These are phyloP conservation scores for Aspergillus funiculosus DNA, from an alignment of 495 filamentous ascomycete genomes.

Conservation along the genomic window DNA sequence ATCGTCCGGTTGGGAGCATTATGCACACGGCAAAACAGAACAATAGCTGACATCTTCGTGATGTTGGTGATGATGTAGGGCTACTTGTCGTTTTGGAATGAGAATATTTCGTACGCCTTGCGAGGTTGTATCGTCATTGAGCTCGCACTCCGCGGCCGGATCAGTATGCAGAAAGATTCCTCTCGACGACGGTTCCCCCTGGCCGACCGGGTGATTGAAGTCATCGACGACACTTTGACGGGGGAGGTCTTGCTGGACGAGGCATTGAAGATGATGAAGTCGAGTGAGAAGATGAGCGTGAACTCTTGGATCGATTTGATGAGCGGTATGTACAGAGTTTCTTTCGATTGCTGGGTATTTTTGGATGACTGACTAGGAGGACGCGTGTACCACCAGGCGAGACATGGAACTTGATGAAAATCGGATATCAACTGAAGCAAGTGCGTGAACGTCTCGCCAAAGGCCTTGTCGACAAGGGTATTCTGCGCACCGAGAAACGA, in stretches of 20 bases:
- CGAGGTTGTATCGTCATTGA: slow-evolving; percentile 98
- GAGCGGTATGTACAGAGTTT: slow-evolving; percentile 63
- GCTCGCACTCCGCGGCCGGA: slow-evolving; percentile 87
- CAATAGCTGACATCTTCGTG: slow-evolving; percentile 20
- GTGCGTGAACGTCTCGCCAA: slow-evolving; percentile 96
- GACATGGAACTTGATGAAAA: slow-evolving; percentile 99
- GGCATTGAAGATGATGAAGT: slow-evolving; percentile 99
- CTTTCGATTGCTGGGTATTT: not conserved
- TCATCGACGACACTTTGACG: slow-evolving; percentile 93
- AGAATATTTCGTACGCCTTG: slow-evolving; percentile 97
- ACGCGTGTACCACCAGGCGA: slow-evolving; percentile 57
- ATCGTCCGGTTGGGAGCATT: no score
- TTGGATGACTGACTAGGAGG: slow-evolving; percentile 3
- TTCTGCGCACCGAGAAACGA: slow-evolving; percentile 95
- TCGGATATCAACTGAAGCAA: slow-evolving; percentile 98
- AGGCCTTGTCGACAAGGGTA: slow-evolving; percentile 97
- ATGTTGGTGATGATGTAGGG: slow-evolving; percentile 51
- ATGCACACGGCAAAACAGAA: no score
- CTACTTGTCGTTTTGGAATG: slow-evolving; percentile 99
- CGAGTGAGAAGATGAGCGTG: slow-evolving; percentile 99
- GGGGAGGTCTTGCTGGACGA: slow-evolving; percentile 97
- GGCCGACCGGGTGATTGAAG: slow-evolving; percentile 88
- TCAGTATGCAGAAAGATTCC: slow-evolving; percentile 98
- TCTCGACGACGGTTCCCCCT: slow-evolving; percentile 87
- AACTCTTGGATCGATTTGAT: slow-evolving; percentile 97